A percentile compares a stretch with the other conserved stretches of the same genome.
Conservation (phyloP, 1,284 basidiomycete species). For the Trichosporon ovoides region DNA sequence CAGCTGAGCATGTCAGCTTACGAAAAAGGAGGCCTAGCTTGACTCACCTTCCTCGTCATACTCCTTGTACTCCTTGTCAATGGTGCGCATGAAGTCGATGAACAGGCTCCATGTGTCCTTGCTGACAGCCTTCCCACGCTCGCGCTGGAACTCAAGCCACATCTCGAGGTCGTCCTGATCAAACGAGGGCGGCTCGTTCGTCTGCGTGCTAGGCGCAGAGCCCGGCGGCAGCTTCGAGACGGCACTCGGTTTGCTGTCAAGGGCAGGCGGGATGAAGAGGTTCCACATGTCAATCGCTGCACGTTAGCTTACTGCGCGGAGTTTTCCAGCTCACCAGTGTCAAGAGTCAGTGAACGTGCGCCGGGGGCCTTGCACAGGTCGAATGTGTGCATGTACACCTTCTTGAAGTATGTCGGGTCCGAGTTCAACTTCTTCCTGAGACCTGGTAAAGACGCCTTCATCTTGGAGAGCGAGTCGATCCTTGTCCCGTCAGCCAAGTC, state of each 20-base stretch:
- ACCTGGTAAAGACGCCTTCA: constrained; percentile 59
- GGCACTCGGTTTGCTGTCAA: constrained; percentile 64
- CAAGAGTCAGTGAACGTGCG: constrained; percentile 51
- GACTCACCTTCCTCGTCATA: constrained; percentile 76
- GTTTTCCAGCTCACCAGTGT: constrained; percentile 52
- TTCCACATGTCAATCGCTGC: constrained; percentile 62
- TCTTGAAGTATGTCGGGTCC: constrained; percentile 71
- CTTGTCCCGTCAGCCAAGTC: constrained; percentile 50
- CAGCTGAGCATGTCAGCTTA: constrained; percentile 24
- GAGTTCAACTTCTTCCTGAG: constrained; percentile 62
- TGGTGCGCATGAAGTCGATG: constrained; percentile 58
- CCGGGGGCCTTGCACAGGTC: constrained; percentile 75
- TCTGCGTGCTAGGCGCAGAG: constrained; percentile 37
- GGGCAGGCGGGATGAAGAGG: constrained; percentile 72
- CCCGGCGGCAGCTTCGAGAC: constrained; percentile 46
- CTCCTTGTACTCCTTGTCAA: constrained; percentile 71
- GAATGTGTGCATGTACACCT: constrained; percentile 85
- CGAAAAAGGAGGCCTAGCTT: not conserved
- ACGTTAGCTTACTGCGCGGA: constrained; percentile 1
- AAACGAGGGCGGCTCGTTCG: constrained; percentile 56
- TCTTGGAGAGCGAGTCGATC: constrained; percentile 64
- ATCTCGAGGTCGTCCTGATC: constrained; percentile 61
- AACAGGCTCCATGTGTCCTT: constrained; percentile 94
- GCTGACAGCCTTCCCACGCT: constrained; percentile 74
- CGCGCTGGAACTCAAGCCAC: constrained; percentile 78